These are phyloP conservation scores for Alternaria sp. DNA, from an alignment of 2,329 filamentous ascomycete genomes.

Conservation along the genomic window DNA sequence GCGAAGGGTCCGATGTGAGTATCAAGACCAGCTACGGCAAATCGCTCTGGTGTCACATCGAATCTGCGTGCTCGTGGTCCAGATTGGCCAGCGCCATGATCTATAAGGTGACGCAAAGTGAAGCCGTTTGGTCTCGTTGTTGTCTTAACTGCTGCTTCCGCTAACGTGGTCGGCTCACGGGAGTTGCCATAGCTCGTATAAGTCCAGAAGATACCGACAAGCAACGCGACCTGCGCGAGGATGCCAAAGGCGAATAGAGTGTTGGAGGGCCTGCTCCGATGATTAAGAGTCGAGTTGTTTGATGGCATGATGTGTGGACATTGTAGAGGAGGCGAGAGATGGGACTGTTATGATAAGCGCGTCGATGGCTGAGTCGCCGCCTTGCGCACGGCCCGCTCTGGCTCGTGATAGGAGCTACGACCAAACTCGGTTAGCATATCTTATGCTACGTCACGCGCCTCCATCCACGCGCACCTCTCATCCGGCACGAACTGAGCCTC, in stretches of 20 bases:
- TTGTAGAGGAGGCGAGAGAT: constrained; percentile 20
- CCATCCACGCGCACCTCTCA: constrained; percentile 17
- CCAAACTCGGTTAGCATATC: background rate
- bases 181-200: constrained; percentile 17
- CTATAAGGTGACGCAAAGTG: constrained; percentile 43
- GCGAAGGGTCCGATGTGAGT: constrained; percentile 41
- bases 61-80: constrained; percentile 45
- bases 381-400: constrained; percentile 23
- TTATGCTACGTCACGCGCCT: constrained; percentile 13
- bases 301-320: constrained; percentile 32
- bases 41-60: constrained; percentile 38
- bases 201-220: constrained; percentile 25
- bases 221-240: constrained; percentile 34
- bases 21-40: constrained; percentile 31
- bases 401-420: constrained; percentile 24
- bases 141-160: constrained; percentile 8
- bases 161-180: constrained; percentile 16
- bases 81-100: constrained; percentile 46
- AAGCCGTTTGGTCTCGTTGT: constrained; percentile 22
- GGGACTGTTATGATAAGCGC: constrained; percentile 22
- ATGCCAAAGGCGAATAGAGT: constrained; percentile 23
- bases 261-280: constrained; percentile 23
- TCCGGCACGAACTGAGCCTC: constrained; percentile 4
- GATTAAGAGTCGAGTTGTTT: constrained; percentile 19
- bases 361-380: constrained; percentile 29